These are phyloP conservation scores for Potentilla sterilis DNA, from an alignment of 306 rosid species.

Conservation along the genomic window DNA sequence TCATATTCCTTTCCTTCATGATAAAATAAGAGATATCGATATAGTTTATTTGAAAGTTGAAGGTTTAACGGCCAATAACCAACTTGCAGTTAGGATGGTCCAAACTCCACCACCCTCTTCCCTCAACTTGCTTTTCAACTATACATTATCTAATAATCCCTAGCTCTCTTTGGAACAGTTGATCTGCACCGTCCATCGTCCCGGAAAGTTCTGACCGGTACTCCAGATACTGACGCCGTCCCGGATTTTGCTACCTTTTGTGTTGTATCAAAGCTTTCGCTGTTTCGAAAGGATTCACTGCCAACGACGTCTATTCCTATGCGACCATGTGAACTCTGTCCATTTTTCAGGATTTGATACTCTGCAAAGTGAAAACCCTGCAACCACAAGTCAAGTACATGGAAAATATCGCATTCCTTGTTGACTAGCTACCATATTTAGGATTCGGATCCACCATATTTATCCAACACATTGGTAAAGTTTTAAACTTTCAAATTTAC, in stretches of 20 bases:
- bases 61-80: slow-evolving; percentile 57
- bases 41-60: background rate
- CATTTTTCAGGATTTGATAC: slow-evolving; percentile 30
- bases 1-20: background rate
- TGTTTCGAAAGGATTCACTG: slow-evolving; percentile 30
- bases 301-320: background rate
- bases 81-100: slow-evolving; percentile 37
- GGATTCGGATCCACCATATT: too few species aligned
- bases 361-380: background rate
- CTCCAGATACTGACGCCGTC: slow-evolving; percentile 13
- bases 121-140: slow-evolving; percentile 27
- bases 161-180: background rate
- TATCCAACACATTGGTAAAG: background rate
- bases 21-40: background rate
- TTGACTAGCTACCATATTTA: background rate
- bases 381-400: background rate
- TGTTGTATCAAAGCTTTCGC: slow-evolving; percentile 28
- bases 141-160: background rate
- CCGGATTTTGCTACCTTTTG: slow-evolving; percentile 37
- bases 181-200: slow-evolving; percentile 40
- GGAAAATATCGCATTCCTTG: background rate
- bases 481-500: background rate
- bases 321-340: slow-evolving; percentile 2
- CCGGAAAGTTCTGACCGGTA: background rate
- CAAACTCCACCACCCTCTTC: background rate